phyloP scores from a whole-genome alignment of 2,329 filamentous ascomycete species.

The Diaporthe vexans region DNA sequence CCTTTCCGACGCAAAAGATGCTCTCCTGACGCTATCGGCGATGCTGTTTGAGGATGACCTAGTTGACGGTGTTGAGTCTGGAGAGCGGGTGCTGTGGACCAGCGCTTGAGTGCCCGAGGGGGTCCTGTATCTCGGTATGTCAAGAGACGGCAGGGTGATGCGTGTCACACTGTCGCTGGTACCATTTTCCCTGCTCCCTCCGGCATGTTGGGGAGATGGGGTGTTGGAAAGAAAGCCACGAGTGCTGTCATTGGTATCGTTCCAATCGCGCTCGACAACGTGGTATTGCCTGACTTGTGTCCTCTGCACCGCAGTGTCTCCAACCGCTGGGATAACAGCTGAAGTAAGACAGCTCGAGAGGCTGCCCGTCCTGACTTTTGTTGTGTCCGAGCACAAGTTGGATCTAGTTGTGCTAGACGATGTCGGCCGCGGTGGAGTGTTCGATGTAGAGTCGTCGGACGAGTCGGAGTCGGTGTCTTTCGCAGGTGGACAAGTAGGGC shows the following conservation, averaged over 20 bases:
- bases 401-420: neutral
- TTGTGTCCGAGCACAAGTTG: neutral
- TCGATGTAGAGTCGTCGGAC: neutral
- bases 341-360: neutral
- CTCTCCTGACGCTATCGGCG: neutral
- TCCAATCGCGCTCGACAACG: neutral
- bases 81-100: neutral
- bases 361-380: neutral
- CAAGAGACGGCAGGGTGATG: neutral
- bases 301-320: neutral
- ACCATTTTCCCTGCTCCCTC: neutral
- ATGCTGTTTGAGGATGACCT: neutral
- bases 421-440: conserved; percentile 12
- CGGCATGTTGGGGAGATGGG: neutral
- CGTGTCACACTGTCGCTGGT: neutral
- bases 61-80: neutral
- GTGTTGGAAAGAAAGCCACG: neutral
- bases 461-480: neutral
- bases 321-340: neutral
- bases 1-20: neutral
- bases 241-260: neutral
- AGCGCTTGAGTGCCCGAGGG: neutral
- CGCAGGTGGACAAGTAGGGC: neutral
- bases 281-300: neutral
- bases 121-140: neutral